Evolutionary conservation across 495 filamentous ascomycete species (phyloP).

Genomic region (Talaromyces wortmannii): DNA sequence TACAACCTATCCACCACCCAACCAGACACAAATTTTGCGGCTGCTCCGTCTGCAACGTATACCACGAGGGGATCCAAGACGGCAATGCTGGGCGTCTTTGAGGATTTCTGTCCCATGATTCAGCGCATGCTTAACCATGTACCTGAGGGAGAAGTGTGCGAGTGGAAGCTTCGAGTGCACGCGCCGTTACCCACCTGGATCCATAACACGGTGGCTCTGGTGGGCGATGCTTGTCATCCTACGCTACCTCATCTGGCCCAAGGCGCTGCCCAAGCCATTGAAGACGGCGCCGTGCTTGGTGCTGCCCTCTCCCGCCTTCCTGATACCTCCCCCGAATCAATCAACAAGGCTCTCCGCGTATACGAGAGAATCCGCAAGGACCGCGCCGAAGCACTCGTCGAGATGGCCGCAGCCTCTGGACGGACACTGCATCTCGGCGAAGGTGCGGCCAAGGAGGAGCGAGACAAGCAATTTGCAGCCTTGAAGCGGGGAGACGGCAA

Average conservation of each 20-base stretch:
- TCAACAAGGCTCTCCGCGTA: slow-evolving; percentile 59
- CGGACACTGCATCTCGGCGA: slow-evolving; percentile 66
- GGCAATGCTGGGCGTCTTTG: slow-evolving; percentile 59
- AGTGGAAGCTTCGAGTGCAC: slow-evolving; percentile 73
- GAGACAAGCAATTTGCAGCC: slow-evolving; percentile 63
- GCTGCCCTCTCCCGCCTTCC: slow-evolving; percentile 53
- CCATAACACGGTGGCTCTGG: slow-evolving; percentile 65
- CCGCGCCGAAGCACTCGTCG: slow-evolving; percentile 61
- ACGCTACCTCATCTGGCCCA: slow-evolving; percentile 43
- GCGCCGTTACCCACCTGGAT: slow-evolving; percentile 66
- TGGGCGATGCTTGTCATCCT: slow-evolving; percentile 43
- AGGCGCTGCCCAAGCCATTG: slow-evolving; percentile 42
- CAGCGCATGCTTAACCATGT: slow-evolving; percentile 70
- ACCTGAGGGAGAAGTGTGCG: slow-evolving; percentile 72
- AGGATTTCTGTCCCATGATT: slow-evolving; percentile 66
- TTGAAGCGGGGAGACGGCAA: slow-evolving; percentile 51
- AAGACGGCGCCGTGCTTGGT: slow-evolving; percentile 44
- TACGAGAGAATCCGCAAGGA: slow-evolving; percentile 71
- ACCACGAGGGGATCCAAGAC: slow-evolving; percentile 65
- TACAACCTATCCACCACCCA: slow-evolving; percentile 76
- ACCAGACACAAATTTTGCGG: slow-evolving; percentile 66
- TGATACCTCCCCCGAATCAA: slow-evolving; percentile 40
- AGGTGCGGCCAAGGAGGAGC: slow-evolving; percentile 67
- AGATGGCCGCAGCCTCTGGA: slow-evolving; percentile 61
- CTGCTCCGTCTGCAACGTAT: slow-evolving; percentile 67